A percentile compares a stretch with the other conserved stretches of the same genome.
Conservation (phyloP, 345 rosid genomes). For the Raphanus sativus region DNA sequence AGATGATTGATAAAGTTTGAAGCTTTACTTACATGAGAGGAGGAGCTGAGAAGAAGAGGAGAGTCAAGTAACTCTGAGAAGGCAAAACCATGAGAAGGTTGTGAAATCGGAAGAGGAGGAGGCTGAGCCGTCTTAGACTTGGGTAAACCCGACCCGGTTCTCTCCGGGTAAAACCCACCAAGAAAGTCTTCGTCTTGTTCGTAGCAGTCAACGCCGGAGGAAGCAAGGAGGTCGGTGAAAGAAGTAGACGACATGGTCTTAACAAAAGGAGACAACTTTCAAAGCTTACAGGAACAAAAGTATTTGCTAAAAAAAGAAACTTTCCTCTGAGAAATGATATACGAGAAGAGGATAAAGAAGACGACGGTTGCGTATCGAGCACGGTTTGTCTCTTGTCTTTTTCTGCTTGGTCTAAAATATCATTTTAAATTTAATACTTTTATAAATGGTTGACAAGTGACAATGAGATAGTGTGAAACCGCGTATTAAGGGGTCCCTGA, state of each 20-base stretch:
- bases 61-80: slow-evolving; percentile 80
- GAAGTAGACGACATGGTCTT: slow-evolving; percentile 39
- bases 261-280: slow-evolving; percentile 23
- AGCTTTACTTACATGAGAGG: slow-evolving; percentile 45
- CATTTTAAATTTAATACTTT: not conserved
- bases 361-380: slow-evolving; percentile 38
- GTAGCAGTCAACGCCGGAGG: slow-evolving; percentile 38
- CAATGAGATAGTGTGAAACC: slow-evolving; percentile 14
- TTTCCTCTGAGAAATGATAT: slow-evolving; percentile 19
- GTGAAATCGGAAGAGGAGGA: slow-evolving; percentile 81
- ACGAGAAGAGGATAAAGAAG: slow-evolving; percentile 26
- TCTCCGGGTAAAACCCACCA: slow-evolving; percentile 39
- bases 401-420: slow-evolving; percentile 14
- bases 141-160: slow-evolving; percentile 73
- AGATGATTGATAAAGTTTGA: slow-evolving; percentile 37
- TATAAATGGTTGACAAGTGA: slow-evolving; percentile 25
- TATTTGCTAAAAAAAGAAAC: slow-evolving; percentile 4
- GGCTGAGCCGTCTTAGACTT: slow-evolving; percentile 86
- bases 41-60: slow-evolving; percentile 71
- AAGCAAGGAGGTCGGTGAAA: slow-evolving; percentile 59
- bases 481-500: slow-evolving; percentile 21
- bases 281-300: slow-evolving; percentile 6
- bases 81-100: slow-evolving; percentile 65
- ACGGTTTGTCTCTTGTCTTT: slow-evolving; percentile 30
- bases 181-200: slow-evolving; percentile 36